Evolutionary conservation across 2,329 filamentous ascomycete species (phyloP).

Genomic region (Alternaria viburni): DNA sequence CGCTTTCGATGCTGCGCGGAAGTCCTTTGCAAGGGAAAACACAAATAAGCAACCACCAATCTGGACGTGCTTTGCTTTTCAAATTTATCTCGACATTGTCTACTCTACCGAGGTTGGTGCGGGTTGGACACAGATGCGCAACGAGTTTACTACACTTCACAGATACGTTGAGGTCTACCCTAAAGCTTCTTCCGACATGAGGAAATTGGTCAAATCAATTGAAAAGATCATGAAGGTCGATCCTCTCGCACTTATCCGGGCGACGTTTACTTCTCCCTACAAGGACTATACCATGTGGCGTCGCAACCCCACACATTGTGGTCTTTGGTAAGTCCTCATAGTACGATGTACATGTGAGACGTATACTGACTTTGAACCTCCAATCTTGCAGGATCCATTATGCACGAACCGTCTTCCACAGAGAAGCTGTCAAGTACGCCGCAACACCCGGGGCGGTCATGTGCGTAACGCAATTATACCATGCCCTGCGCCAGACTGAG

Average conservation of each 20-base stretch:
- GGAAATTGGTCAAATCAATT: background rate
- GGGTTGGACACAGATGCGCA: background rate
- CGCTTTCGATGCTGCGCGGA: background rate
- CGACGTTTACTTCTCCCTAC: background rate
- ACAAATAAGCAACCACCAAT: background rate
- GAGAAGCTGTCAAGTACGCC: background rate
- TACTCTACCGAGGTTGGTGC: background rate
- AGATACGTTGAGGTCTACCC: background rate
- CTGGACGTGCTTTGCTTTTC: background rate
- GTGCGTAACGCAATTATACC: background rate
- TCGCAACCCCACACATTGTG: background rate
- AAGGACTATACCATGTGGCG: background rate
- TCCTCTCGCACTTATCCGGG: accelerated
- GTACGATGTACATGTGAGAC: background rate
- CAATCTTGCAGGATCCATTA: background rate
- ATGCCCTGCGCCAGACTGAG: background rate
- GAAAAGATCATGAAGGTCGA: background rate
- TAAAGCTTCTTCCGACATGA: background rate
- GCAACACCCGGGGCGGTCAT: background rate
- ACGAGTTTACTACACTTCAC: background rate
- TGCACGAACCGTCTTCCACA: background rate
- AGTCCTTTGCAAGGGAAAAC: background rate
- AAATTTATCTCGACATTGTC: background rate
- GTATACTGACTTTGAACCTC: background rate
- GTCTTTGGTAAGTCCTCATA: background rate